These are phyloP conservation scores for Cunninghamia lanceolata DNA, from an alignment of 75 land plant genomes.

Conservation along the genomic window DNA sequence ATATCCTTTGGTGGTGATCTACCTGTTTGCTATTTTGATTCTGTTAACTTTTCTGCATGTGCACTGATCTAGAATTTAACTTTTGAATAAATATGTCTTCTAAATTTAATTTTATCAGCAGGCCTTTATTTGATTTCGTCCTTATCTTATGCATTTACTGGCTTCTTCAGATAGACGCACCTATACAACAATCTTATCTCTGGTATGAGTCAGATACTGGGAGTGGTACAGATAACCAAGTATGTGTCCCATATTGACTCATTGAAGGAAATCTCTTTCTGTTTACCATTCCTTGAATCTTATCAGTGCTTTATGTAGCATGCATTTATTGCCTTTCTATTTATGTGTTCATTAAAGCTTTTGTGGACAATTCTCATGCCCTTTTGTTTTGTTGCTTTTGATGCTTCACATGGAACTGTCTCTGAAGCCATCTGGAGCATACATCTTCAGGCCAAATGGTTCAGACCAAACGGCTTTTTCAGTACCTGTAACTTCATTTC, in stretches of 20 bases:
- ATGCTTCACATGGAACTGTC: background rate
- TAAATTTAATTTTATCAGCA: background rate
- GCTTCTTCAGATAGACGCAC: slow-evolving; percentile 27
- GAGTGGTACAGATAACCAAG: slow-evolving; percentile 47
- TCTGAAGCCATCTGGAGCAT: slow-evolving; percentile 72
- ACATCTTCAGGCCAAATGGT: slow-evolving; percentile 70
- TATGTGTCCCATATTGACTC: background rate
- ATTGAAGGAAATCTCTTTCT: background rate
- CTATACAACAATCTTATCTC: slow-evolving; percentile 44
- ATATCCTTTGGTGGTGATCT: background rate
- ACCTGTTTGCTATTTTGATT: background rate
- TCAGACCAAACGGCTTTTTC: slow-evolving; percentile 31
- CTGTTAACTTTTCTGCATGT: background rate
- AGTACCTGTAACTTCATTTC: slow-evolving; percentile 25
- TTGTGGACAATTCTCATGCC: background rate
- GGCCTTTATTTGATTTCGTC: background rate
- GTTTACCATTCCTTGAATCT: background rate
- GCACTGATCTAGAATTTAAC: background rate
- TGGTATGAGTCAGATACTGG: slow-evolving; percentile 59
- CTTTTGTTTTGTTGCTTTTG: background rate
- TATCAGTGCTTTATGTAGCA: background rate
- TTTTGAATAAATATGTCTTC: background rate
- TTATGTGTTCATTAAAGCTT: background rate
- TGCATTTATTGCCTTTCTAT: background rate
- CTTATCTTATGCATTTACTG: background rate